Base-by-base conservation (phyloP, 192 early-diverging fungal species). In the Podochytrium sp. region DNA sequence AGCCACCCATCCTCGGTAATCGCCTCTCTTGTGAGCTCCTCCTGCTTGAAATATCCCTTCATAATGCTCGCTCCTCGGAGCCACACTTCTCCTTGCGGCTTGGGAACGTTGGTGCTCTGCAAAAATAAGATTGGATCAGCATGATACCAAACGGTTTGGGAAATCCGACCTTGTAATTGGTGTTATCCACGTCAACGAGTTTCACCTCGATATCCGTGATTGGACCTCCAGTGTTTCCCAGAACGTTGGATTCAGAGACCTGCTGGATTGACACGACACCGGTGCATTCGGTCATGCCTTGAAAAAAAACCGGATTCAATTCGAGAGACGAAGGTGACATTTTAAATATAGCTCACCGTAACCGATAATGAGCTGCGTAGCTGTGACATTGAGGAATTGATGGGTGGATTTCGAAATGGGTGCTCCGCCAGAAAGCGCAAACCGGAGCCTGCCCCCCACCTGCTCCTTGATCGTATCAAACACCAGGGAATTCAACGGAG, bases 331-430 rank as follows among this genome's bases (percentile, higher is more conserved):
- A n/a, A n/a, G n/a, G n/a, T n/a, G n/a, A n/a, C n/a, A n/a, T n/a
- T n/a, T n/a, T n/a, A n/a, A n/a, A n/a, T n/a, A n/a, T 95, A 92
- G 56, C 91, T 91, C 77, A 92, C 91, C 95, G 82, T 94, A 96
- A 6, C 95, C 96, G 60, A 91, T 88, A 42, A 96, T 74, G 73
- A 98, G 84, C 18, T 92, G 89, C 76, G 92, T 93, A 55, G 96
- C 70, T 2, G 86, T 74, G 29, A 89, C 86, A 2, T 87, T 83
- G 62, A 98, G 81, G 61, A 96, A 95, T 62, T 87, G 82, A 72
- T 96, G 95, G 37, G 93, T 96, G 47, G 93, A 91, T 47, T 76
- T 33, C 32, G 91, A 91, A 71, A 98, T 84, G 50, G 93, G 93
- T 27, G 96, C 96, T 71, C 96, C 95, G 75, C 97, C 97, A 7